Percentiles rank a stretch among this genome's conserved stretches.
Conservation (phyloP, 2,329 filamentous ascomycete genomes). For the Chaetothyriales sp. region DNA sequence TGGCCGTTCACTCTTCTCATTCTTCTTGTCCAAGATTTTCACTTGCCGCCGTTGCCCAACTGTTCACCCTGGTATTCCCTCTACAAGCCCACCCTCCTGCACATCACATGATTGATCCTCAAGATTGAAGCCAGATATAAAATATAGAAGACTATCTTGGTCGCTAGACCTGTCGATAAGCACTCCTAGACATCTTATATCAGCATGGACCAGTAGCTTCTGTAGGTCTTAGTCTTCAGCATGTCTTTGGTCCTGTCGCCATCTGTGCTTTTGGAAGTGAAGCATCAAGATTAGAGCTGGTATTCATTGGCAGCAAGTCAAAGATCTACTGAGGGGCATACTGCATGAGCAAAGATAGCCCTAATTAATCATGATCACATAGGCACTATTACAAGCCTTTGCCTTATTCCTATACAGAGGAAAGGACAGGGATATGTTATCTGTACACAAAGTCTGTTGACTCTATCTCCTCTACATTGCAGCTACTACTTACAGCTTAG, state of each 20-base stretch:
- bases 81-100: too few species aligned
- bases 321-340: neutral
- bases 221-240: neutral
- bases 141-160: too few species aligned
- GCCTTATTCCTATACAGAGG: too few species aligned
- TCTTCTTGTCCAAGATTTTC: neutral
- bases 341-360: neutral
- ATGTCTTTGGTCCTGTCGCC: slow-evolving; percentile 2
- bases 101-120: too few species aligned
- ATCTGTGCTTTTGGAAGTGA: slow-evolving; percentile 3
- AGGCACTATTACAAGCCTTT: too few species aligned
- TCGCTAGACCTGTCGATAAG: neutral
- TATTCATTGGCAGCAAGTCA: slow-evolving; percentile 1
- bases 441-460: too few species aligned
- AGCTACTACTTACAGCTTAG: too few species aligned
- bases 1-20: neutral
- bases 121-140: too few species aligned
- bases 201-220: neutral
- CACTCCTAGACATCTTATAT: neutral
- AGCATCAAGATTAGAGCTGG: neutral
- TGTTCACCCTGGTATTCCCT: neutral
- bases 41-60: neutral
- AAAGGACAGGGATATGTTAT: too few species aligned
- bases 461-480: too few species aligned
- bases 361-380: too few species aligned